These are phyloP conservation scores for Spathaspora gorwiae DNA, from an alignment of 805 yeast genomes.

Conservation along the genomic window DNA sequence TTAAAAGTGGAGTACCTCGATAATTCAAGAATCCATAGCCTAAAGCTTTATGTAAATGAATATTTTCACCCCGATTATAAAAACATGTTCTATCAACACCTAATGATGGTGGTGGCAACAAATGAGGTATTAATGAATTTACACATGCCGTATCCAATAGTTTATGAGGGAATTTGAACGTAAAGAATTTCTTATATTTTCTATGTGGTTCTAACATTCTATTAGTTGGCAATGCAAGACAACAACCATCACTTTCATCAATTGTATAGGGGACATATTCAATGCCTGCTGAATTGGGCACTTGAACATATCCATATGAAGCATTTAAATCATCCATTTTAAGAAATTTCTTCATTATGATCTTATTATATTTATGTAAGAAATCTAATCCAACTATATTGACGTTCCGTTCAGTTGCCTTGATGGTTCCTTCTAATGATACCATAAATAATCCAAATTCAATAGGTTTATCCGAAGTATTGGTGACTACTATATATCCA, in stretches of 20 bases:
- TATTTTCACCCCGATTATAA: constrained; percentile 26
- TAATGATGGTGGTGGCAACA: constrained; percentile 40
- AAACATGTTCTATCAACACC: constrained; percentile 39
- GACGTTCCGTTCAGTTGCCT: constrained; percentile 22
- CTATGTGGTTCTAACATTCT: constrained; percentile 45
- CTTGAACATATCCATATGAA: constrained; percentile 44
- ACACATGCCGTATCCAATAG: constrained; percentile 50
- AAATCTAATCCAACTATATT: constrained; percentile 9
- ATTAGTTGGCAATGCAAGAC: constrained; percentile 46
- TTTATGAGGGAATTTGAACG: constrained; percentile 53
- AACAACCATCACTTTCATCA: constrained; percentile 45
- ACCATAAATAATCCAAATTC: constrained; percentile 43
- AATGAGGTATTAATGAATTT: constrained; percentile 36
- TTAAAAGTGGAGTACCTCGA: constrained; percentile 50
- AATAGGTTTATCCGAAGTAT: constrained; percentile 41
- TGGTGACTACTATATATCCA: constrained; percentile 45
- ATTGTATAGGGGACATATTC: constrained; percentile 39
- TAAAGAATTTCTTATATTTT: constrained; percentile 54
- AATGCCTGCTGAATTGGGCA: constrained; percentile 50
- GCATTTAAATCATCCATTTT: constrained; percentile 62
- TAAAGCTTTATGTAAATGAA: constrained; percentile 34
- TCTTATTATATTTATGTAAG: constrained; percentile 19
- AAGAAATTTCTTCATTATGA: constrained; percentile 46
- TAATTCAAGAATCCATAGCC: constrained; percentile 54
- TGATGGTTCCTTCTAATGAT: constrained; percentile 45